Evolutionary conservation across 176 grass and related monocot species (phyloP), one percentile per base, ranked within the genome.

Genomic region (Otatea glauca): DNA sequence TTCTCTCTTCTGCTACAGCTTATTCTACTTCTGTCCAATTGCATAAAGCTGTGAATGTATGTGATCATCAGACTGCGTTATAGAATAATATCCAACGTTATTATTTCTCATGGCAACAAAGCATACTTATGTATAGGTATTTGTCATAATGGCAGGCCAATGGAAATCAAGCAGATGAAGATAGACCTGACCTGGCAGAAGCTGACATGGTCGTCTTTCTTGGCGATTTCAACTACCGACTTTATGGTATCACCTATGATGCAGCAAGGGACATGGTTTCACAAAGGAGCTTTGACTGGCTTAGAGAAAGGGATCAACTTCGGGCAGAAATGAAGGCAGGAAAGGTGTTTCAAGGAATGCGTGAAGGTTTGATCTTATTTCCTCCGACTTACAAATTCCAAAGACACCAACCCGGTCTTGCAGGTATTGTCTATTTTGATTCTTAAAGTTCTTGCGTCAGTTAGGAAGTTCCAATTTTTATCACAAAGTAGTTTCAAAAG

Each of bases 311-410:
- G 87, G 95, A 98, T 85, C 95, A 98, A 75, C 91, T 98, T 74
- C 85, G 80, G 70, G 89, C 80, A 23, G 92, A 98, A 87, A 98
- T 98, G 95, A 92, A 87, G 79, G 87, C 88, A 50, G 95, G 95
- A 75, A 95, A 89, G 48, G 91, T 98, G 37, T 98, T 98, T 90
- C 95, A 98, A 83, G 95, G 96, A 86, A 98, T 98, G 92, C 91
- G 95, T 77, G 96, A 98, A 90, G 96, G 89, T 80, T 85, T 84
- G 5, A 90, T 98, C 64, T 92, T 74, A 89, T 98, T 98, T 91
- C 96, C 96, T 80, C 96, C 96, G 6, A 98, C 96, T 43, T 98
- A 98, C 85, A 98, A 98, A 87, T 98, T 98, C 87, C 92, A 98
- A 84, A 93, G 91, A 79, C 81, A 98, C 42, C 81, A 84, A 79